Evolutionary conservation across 345 rosid genomes (phyloP).

Genomic region (Eucalyptus marginata): DNA sequence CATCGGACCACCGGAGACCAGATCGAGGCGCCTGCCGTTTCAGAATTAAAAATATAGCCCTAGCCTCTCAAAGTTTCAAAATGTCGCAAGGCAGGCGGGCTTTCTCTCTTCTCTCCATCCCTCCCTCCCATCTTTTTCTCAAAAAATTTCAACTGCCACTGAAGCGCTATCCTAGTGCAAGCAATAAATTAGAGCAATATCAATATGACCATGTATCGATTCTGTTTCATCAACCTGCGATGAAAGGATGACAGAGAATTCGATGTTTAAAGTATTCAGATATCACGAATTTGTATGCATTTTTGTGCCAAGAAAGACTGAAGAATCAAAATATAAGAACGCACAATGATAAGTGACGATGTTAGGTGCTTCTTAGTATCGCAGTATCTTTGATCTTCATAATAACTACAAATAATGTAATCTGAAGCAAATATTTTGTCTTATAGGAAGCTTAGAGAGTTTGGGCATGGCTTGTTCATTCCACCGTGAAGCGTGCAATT

Average conservation of each 20-base stretch:
- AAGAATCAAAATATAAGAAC: neutral
- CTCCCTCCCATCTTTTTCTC: neutral
- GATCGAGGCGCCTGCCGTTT: slow-evolving; percentile 2
- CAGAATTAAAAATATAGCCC: neutral
- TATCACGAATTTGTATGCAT: neutral
- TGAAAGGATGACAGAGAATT: neutral
- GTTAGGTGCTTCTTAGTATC: neutral
- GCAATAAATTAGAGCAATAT: neutral
- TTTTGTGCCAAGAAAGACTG: neutral
- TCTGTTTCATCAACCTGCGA: neutral
- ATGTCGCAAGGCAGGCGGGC: neutral
- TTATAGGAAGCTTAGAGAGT: neutral
- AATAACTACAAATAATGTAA: neutral
- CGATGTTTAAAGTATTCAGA: neutral
- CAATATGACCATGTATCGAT: neutral
- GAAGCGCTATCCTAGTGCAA: neutral
- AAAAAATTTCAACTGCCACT: neutral
- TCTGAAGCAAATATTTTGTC: neutral
- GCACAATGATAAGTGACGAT: neutral
- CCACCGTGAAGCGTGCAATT: neutral
- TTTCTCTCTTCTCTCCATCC: neutral
- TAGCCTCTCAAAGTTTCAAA: neutral
- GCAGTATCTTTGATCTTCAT: neutral
- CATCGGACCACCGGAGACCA: slow-evolving; percentile 71
- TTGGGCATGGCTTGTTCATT: neutral